A percentile compares a stretch with the other conserved stretches of the same genome.
Evolutionary conservation across 2,329 filamentous ascomycete species (phyloP).

Genomic region (Trichophyton mentagrophytes): DNA sequence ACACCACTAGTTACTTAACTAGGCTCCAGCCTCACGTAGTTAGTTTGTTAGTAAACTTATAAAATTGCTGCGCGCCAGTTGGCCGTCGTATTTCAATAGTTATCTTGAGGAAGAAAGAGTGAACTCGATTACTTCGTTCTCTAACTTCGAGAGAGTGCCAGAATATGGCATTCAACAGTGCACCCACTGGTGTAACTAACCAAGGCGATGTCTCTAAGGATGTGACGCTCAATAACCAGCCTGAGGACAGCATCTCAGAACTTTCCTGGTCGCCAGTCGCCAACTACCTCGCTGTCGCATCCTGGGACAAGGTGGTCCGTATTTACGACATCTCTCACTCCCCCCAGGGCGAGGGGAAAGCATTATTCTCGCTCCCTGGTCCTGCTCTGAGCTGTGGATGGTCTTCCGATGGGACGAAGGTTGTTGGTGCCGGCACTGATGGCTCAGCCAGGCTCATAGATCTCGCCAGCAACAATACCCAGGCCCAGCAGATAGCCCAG

Average conservation of each 20-base stretch:
- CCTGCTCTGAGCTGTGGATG: constrained; percentile 77
- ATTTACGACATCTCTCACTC: constrained; percentile 79
- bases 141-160: too few species aligned
- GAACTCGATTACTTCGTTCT: too few species aligned
- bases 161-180: not conserved
- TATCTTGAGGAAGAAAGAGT: too few species aligned
- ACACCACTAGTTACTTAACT: too few species aligned
- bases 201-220: constrained; percentile 85
- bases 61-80: too few species aligned
- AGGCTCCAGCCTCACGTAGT: too few species aligned
- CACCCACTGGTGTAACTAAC: constrained; percentile 41
- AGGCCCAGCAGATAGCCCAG: constrained; percentile 56
- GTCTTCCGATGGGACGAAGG: constrained; percentile 80
- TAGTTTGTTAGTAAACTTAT: too few species aligned
- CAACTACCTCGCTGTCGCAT: constrained; percentile 77
- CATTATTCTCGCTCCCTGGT: constrained; percentile 69
- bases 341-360: constrained; percentile 71
- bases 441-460: constrained; percentile 83
- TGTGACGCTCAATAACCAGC: constrained; percentile 61
- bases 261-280: constrained; percentile 64
- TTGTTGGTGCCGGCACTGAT: constrained; percentile 78
- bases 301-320: constrained; percentile 95
- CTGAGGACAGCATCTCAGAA: constrained; percentile 79
- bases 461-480: constrained; percentile 46
- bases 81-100: too few species aligned